Base-by-base conservation (phyloP, 164 flowering plant species). In the Saururus chinensis region DNA sequence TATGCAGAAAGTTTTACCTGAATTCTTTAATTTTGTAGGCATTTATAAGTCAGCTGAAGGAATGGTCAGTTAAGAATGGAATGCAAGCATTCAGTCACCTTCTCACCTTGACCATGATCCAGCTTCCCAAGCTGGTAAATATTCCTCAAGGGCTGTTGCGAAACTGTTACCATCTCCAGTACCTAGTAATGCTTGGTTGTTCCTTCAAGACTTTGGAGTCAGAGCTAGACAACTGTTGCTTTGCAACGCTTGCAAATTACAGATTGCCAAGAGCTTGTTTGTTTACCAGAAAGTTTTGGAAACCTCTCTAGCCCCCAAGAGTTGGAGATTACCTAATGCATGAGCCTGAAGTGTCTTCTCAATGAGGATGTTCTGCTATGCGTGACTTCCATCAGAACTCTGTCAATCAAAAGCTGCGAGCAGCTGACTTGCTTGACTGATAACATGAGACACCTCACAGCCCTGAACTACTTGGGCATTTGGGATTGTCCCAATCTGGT, bases 31-130 rank as follows among this genome's bases (percentile, higher is more conserved):
- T 16, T 55, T 48, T 73, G 64, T 69, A 93, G 99, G 97, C 89
- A 67, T 91, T 95, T 37, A 79, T 87, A 57, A 87, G 81, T 80
- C 97, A 95, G 79, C 75, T 69, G 42, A 56, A 62, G 22, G 62
- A 59, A 9, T 73, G 76, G 73, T 24, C 37, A 9, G 35, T 58
- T 20, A 6, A 23, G 0, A 53, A 51, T 19, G 56, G 53, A 1
- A 20, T 45, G 59, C 59, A 24, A 40, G 35, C 7, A 19, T 51
- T 69, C 25, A 61, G 51, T 7, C 4, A n/a, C 56, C 62, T 73
- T 35, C 1, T 14, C 24, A 60, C 56, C 41, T 51, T 73, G 9
- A 54, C 19, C 11, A 6, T 73, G 14, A 1, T 42, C 0, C 37
- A 37, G 4, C 69, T 67, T 57, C 72, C 72, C 0, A 59, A 30